Evolutionary conservation across 306 rosid species (phyloP).

Genomic region (Prunus salicina): DNA sequence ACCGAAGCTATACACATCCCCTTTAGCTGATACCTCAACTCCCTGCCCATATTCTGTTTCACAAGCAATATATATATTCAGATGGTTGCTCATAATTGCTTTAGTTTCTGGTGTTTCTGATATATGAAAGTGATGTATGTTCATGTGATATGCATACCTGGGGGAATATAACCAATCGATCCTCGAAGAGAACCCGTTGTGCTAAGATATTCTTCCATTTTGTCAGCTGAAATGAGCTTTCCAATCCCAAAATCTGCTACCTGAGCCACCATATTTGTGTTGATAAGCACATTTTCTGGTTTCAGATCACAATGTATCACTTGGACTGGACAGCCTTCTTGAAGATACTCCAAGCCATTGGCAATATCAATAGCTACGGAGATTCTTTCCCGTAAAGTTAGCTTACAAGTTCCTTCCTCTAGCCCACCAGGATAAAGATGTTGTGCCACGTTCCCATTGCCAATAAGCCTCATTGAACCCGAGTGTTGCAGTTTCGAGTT

Average conservation of each 20-base stretch:
- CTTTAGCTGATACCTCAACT: conserved; percentile 22
- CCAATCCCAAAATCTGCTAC: conserved; percentile 30
- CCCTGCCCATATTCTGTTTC: conserved; percentile 27
- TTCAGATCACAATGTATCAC: conserved; percentile 29
- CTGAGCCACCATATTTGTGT: conserved; percentile 27
- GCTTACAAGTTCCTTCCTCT: conserved; percentile 15
- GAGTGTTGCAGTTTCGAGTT: conserved; percentile 27
- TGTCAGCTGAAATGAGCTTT: conserved; percentile 19
- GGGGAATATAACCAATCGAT: conserved; percentile 28
- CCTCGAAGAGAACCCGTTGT: conserved; percentile 8
- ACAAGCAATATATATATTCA: neutral
- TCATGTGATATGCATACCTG: conserved; percentile 12
- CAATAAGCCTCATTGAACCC: conserved; percentile 24
- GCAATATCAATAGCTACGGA: conserved; percentile 28
- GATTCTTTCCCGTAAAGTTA: conserved; percentile 19
- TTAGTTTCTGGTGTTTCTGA: too few species aligned
- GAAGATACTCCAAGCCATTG: conserved; percentile 27
- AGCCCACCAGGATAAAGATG: conserved; percentile 26
- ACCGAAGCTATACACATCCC: conserved; percentile 23
- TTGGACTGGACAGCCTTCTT: conserved; percentile 30
- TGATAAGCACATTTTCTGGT: conserved; percentile 24
- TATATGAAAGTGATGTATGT: neutral
- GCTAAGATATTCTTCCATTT: conserved; percentile 6
- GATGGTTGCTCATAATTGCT: too few species aligned
- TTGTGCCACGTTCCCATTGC: conserved; percentile 17